Conservation (phyloP, 176 grass and related monocot genomes). For the Oryza australiensis region DNA sequence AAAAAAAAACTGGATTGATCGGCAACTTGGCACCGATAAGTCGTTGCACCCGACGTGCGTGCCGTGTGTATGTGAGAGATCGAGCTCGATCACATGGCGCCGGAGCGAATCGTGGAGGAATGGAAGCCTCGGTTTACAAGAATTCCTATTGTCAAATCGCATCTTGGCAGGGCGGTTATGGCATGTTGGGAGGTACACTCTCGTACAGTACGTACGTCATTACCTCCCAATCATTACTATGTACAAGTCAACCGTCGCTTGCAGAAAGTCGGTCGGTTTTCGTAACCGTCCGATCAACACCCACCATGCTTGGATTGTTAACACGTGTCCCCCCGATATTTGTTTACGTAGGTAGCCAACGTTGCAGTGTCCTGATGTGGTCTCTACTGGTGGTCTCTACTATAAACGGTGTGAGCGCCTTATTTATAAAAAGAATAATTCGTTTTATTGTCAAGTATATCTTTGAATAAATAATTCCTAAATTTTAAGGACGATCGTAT, state of each 20-base stretch:
- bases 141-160: neutral
- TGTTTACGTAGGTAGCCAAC: too few species aligned
- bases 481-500: too few species aligned
- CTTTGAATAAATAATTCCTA: too few species aligned
- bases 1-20: neutral
- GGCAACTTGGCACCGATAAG: neutral
- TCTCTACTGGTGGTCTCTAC: too few species aligned
- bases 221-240: conserved; percentile 16
- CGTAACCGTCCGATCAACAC: neutral
- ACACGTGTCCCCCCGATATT: neutral
- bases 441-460: too few species aligned
- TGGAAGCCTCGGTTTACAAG: neutral
- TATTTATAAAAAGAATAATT: too few species aligned
- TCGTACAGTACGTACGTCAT: conserved; percentile 19
- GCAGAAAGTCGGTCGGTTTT: conserved; percentile 1
- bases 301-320: neutral
- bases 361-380: too few species aligned
- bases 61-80: neutral
- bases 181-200: conserved; percentile 21
- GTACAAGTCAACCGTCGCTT: neutral
- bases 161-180: neutral
- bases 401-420: too few species aligned
- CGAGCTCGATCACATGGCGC: neutral
- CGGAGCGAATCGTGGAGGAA: neutral
- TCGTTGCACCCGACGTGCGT: neutral